These are phyloP conservation scores for Schoenoplectus triqueter DNA, from an alignment of 202 grass and related monocot genomes.

Conservation along the genomic window DNA sequence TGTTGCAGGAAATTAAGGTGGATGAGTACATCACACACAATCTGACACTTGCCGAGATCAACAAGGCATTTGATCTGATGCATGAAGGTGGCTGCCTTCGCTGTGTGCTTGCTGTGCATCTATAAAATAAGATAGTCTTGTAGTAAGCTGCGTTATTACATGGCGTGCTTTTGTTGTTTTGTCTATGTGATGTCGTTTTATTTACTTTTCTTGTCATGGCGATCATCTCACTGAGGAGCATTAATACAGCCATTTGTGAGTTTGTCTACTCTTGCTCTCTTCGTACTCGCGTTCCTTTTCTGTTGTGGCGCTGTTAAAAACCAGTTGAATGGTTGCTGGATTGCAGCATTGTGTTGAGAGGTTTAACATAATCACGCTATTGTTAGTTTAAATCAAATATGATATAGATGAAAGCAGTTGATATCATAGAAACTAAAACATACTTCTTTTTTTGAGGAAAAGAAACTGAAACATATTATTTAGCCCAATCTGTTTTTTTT, in stretches of 20 bases:
- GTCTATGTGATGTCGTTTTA: background rate
- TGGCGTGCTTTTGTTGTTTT: slow-evolving; percentile 11
- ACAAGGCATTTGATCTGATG: slow-evolving; percentile 83
- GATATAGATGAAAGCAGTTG: too few species aligned
- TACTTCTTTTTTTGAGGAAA: too few species aligned
- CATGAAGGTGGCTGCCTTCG: slow-evolving; percentile 89
- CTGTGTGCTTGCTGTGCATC: slow-evolving; percentile 66
- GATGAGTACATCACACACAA: slow-evolving; percentile 99
- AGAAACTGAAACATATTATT: too few species aligned
- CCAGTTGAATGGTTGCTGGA: slow-evolving; percentile 1
- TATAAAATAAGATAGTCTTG: slow-evolving; percentile 30
- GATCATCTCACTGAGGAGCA: background rate
- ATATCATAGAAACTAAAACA: too few species aligned
- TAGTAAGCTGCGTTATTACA: background rate
- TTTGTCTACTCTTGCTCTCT: background rate
- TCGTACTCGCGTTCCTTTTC: background rate
- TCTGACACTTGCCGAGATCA: slow-evolving; percentile 68
- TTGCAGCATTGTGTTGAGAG: background rate
- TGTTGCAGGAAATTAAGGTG: slow-evolving; percentile 88
- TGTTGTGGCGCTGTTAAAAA: slow-evolving; percentile 2
- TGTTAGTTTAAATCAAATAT: too few species aligned
- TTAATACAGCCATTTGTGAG: slow-evolving; percentile 8
- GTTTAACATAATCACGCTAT: background rate
- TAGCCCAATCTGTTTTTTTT: too few species aligned
- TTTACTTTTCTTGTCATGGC: background rate